These are phyloP conservation scores for Albophoma yamanashiensis DNA, from an alignment of 2,329 filamentous ascomycete species.

Conservation along the genomic window DNA sequence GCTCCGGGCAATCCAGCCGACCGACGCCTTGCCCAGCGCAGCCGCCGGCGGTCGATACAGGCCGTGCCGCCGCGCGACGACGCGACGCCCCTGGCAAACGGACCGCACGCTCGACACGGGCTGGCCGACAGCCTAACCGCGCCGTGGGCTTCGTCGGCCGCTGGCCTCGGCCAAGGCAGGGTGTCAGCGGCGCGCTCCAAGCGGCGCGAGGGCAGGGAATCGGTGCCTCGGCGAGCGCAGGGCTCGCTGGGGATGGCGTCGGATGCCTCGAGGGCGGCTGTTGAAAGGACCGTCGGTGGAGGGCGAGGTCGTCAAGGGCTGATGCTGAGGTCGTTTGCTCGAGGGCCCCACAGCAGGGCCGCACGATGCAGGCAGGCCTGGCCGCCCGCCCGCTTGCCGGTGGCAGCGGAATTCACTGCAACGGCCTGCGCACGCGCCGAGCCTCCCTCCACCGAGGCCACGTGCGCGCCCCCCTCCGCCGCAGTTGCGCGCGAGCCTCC, in stretches of 20 bases:
- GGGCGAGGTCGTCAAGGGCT: too few relatives aligned
- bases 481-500: too few relatives aligned
- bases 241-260: not conserved
- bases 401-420: too few relatives aligned
- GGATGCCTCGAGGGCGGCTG: not conserved
- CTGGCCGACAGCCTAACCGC: slow-evolving; percentile 3
- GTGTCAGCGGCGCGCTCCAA: not conserved
- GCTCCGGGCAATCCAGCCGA: slow-evolving; percentile 3
- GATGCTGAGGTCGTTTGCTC: too few relatives aligned
- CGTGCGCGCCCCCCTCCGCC: too few relatives aligned
- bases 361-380: too few relatives aligned
- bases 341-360: too few relatives aligned
- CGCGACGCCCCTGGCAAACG: not conserved
- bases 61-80: slow-evolving; percentile 16
- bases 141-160: slow-evolving; percentile 3
- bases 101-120: not conserved
- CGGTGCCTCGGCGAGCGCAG: not conserved
- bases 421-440: too few relatives aligned
- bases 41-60: slow-evolving; percentile 20
- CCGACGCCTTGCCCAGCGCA: slow-evolving; percentile 15
- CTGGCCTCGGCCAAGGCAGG: not conserved
- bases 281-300: too few relatives aligned
- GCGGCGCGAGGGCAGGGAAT: not conserved
- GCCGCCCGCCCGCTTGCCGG: too few relatives aligned
- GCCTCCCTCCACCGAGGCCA: too few relatives aligned